A percentile compares a stretch with the other conserved stretches of the same genome.
Evolutionary conservation across 192 early-diverging fungal species (phyloP).

Genomic region (Dispira parvispora): DNA sequence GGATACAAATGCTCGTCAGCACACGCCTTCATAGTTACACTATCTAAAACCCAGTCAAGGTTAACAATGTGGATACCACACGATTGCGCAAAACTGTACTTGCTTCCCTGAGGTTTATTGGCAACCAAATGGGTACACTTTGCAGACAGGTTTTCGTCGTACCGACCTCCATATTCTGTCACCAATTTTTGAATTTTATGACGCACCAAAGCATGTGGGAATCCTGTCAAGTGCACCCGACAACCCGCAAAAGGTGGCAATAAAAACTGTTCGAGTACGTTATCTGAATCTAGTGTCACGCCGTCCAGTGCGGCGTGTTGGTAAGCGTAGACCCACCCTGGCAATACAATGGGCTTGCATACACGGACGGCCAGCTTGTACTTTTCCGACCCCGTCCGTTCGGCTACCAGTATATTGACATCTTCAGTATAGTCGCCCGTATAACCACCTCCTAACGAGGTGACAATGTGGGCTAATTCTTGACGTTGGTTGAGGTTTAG

Average conservation of each 20-base stretch:
- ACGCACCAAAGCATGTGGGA: neutral
- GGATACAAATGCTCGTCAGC: conserved; percentile 1
- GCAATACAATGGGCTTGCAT: neutral
- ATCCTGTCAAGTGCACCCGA: neutral
- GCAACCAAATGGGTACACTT: neutral
- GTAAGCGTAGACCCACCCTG: neutral
- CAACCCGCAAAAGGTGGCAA: neutral
- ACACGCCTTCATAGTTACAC: conserved; percentile 1
- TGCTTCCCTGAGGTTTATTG: neutral
- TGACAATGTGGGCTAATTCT: neutral
- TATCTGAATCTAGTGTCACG: neutral
- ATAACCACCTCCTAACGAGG: neutral
- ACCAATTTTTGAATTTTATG: neutral
- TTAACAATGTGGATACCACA: neutral
- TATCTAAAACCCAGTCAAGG: neutral
- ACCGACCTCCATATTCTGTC: neutral
- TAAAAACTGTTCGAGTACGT: neutral
- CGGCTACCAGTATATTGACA: neutral
- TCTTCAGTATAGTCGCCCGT: neutral
- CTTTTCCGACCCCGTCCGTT: neutral
- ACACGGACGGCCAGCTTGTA: conserved; percentile 4
- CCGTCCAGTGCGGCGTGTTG: neutral
- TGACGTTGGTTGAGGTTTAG: too few relatives aligned
- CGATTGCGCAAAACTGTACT: neutral
- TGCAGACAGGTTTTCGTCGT: neutral